These are phyloP conservation scores for Camelina sativa DNA, from an alignment of 345 rosid species.

Conservation along the genomic window DNA sequence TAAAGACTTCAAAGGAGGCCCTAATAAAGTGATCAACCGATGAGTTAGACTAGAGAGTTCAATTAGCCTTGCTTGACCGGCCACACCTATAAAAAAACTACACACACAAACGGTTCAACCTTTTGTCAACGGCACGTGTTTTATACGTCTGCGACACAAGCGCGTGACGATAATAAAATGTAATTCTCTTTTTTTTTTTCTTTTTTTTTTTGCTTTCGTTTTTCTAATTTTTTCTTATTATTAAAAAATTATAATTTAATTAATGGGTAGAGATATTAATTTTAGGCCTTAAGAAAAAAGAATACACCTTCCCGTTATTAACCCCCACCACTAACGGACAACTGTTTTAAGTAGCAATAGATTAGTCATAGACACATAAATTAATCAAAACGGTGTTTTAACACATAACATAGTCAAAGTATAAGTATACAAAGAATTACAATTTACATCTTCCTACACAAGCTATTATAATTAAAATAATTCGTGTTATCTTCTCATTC, in stretches of 20 bases:
- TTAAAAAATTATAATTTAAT: background rate
- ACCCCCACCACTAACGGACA: slow-evolving; percentile 36
- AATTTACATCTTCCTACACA: slow-evolving; percentile 19
- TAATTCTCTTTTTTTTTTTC: background rate
- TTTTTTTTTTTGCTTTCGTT: too few relatives aligned
- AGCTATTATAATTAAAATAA: slow-evolving; percentile 16
- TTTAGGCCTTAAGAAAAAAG: background rate
- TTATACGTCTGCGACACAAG: background rate
- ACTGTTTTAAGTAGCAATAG: slow-evolving; percentile 12
- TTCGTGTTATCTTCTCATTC: slow-evolving; percentile 36
- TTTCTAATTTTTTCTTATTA: background rate
- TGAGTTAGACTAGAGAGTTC: slow-evolving; percentile 9
- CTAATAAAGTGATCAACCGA: slow-evolving; percentile 33
- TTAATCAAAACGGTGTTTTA: slow-evolving; percentile 2
- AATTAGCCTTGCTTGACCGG: slow-evolving; percentile 15
- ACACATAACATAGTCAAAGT: slow-evolving; percentile 35
- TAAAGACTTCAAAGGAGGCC: slow-evolving; percentile 5
- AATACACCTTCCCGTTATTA: slow-evolving; percentile 13
- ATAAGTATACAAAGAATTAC: background rate
- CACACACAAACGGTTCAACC: slow-evolving; percentile 21
- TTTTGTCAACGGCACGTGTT: slow-evolving; percentile 40
- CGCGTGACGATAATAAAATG: slow-evolving; percentile 17
- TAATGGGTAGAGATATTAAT: background rate
- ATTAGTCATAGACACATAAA: slow-evolving; percentile 18
- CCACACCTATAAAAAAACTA: background rate